Base-by-base conservation (phyloP, 2,329 filamentous ascomycete genomes). In the Phialocephala sp. region DNA sequence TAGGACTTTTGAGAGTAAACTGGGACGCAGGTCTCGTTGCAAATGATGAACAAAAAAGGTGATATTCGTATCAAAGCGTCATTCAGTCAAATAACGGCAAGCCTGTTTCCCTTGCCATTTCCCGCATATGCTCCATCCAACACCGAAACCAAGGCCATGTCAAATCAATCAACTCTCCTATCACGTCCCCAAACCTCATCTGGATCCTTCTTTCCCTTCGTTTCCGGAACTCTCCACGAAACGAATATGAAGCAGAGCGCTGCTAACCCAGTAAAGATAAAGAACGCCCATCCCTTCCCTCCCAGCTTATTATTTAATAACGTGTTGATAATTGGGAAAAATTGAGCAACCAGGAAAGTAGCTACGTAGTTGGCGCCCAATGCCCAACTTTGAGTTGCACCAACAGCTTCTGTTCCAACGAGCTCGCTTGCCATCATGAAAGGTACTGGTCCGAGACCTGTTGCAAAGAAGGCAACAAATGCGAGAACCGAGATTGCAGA, bases 391-490 rank as follows among this genome's bases (percentile, higher is more conserved):
- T 99, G 95, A 0, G 93, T 91, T 0, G 94, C 93, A 1, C 94
- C 94, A 0, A 97, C 93, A 0, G 94, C 95, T 76, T 97, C 93
- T 14, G 93, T 89, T 0, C 89, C 91, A 0, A 98, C 95, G 2
- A 98, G 86, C 78, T 98, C 95, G 1, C 92, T 94, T 0, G 94
- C 90, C 56, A 99, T 84, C 71, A 98, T 96, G 78, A 98, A 99
- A 0, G 95, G 95, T 0, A 99, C 92, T 0, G 95, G 95, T 0
- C 95, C 95, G 0, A 99, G 85, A 0, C 95, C 95, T 15, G 97
- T 86, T 0, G 92, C 95, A 72, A 97, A 99, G 74, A 91, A 93
- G 4, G 87, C 90, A 1, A 98, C 95, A 74, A 98, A 99, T 32
- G 90, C 80, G 12, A 97, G 82, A 0, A 96, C 93, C 0, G 92